Conservation (phyloP, 2,329 filamentous ascomycete genomes). For the Madurella fahalii region DNA sequence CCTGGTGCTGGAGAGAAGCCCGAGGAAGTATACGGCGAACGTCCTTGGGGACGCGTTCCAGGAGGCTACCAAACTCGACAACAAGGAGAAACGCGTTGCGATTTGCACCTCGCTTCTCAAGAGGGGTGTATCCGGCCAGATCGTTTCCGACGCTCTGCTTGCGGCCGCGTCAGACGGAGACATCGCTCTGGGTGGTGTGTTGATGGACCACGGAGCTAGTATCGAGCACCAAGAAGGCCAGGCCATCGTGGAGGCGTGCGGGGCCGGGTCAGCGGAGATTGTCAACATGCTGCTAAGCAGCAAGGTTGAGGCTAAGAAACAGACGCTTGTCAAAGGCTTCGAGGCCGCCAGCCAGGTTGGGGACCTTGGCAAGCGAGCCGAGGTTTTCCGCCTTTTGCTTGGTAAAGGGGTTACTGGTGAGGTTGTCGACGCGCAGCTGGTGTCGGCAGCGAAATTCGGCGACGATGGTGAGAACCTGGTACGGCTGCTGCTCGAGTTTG, state of each 20-base stretch:
- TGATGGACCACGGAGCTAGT: conserved; percentile 50
- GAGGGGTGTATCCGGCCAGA: conserved; percentile 42
- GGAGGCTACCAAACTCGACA: conserved; percentile 40
- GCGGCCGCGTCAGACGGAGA: conserved; percentile 52
- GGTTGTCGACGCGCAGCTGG: conserved; percentile 49
- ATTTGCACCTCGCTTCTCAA: conserved; percentile 45
- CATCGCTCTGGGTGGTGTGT: conserved; percentile 45
- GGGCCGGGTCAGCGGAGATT: conserved; percentile 47
- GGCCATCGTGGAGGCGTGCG: conserved; percentile 52
- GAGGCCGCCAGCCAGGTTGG: conserved; percentile 52
- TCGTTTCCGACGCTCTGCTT: conserved; percentile 48
- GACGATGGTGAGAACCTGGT: conserved; percentile 47
- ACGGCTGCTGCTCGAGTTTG: conserved; percentile 46
- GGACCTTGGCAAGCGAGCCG: conserved; percentile 45
- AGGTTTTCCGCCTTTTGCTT: conserved; percentile 49
- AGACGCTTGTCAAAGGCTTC: conserved; percentile 48
- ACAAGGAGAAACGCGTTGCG: conserved; percentile 37
- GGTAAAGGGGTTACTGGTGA: conserved; percentile 48
- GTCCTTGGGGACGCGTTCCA: conserved; percentile 41
- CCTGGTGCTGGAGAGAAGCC: conserved; percentile 38
- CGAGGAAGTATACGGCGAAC: conserved; percentile 35
- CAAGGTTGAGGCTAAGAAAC: conserved; percentile 36
- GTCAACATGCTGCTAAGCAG: conserved; percentile 47
- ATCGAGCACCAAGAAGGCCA: conserved; percentile 49
- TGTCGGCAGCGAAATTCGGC: conserved; percentile 50